These are phyloP conservation scores for Pilaira anomala DNA, from an alignment of 192 early-diverging fungal species.

Conservation along the genomic window DNA sequence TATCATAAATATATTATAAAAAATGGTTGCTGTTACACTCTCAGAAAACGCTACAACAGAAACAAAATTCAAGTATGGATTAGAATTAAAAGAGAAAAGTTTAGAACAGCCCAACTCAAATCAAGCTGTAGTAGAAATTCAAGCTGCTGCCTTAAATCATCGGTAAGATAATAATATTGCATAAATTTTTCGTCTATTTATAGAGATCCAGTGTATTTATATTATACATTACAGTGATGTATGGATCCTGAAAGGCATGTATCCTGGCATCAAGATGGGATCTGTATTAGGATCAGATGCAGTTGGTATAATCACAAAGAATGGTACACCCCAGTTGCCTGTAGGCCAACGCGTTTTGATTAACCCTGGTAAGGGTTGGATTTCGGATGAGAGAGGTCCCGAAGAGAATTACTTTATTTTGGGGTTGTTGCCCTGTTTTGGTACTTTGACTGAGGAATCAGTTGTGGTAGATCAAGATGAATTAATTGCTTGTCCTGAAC, in stretches of 20 bases:
- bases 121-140: conserved; percentile 19
- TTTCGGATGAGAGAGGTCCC: conserved; percentile 47
- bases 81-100: conserved; percentile 6
- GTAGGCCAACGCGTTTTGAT: conserved; percentile 6
- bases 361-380: conserved; percentile 40
- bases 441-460: conserved; percentile 58
- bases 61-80: conserved; percentile 12
- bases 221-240: conserved; percentile 25
- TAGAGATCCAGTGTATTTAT: not conserved
- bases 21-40: conserved; percentile 17
- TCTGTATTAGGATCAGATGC: conserved; percentile 29
- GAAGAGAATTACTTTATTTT: conserved; percentile 45
- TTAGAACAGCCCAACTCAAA: not conserved
- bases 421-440: conserved; percentile 33
- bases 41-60: conserved; percentile 9
- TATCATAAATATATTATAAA: not conserved
- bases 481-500: conserved; percentile 51
- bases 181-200: too few species aligned
- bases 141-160: conserved; percentile 24
- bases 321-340: conserved; percentile 7
- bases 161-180: conserved; percentile 15
- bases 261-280: conserved; percentile 22
- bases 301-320: conserved; percentile 21
- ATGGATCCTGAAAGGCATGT: conserved; percentile 31
- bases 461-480: conserved; percentile 37